Percentiles rank a stretch among this genome's conserved stretches.
Evolutionary conservation across 495 filamentous ascomycete species (phyloP).

Genomic region (Pyrenopolyporus hunteri): DNA sequence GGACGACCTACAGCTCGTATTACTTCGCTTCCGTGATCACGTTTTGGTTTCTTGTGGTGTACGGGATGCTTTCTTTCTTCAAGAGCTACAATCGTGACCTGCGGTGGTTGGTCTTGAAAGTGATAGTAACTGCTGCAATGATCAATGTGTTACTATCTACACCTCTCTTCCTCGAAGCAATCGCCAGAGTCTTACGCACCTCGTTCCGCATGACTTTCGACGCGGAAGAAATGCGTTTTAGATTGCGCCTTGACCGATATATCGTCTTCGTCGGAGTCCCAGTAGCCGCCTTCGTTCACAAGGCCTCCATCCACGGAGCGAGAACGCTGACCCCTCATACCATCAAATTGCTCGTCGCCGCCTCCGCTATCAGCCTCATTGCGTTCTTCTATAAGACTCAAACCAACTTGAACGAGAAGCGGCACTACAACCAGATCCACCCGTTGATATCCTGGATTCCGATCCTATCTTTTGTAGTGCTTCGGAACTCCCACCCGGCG

Average conservation of each 20-base stretch:
- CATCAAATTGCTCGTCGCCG: not conserved
- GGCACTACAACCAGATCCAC: slow-evolving; percentile 56
- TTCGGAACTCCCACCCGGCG: slow-evolving; percentile 55
- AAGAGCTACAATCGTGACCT: slow-evolving; percentile 49
- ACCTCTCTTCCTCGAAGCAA: slow-evolving; percentile 53
- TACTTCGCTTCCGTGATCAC: slow-evolving; percentile 64
- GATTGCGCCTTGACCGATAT: slow-evolving; percentile 33
- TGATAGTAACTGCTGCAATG: slow-evolving; percentile 52
- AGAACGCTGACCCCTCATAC: too few species aligned
- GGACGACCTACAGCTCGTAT: slow-evolving; percentile 62
- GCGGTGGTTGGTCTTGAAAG: slow-evolving; percentile 55
- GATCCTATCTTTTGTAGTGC: slow-evolving; percentile 55
- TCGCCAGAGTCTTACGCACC: slow-evolving; percentile 44
- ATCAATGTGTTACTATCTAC: slow-evolving; percentile 50
- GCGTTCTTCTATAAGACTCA: slow-evolving; percentile 46
- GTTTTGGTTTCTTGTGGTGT: slow-evolving; percentile 67
- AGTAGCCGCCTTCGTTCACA: slow-evolving; percentile 32
- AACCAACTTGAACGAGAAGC: slow-evolving; percentile 42
- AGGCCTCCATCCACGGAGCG: slow-evolving; percentile 14
- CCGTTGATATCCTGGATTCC: slow-evolving; percentile 62
- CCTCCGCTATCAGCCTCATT: slow-evolving; percentile 31
- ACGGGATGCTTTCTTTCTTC: slow-evolving; percentile 52
- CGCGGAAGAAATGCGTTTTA: slow-evolving; percentile 31
- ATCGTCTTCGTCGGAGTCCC: slow-evolving; percentile 33
- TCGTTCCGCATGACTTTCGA: slow-evolving; percentile 48